Evolutionary conservation across 2,329 filamentous ascomycete species (phyloP).

Genomic region (Leptoxyphium fumago): DNA sequence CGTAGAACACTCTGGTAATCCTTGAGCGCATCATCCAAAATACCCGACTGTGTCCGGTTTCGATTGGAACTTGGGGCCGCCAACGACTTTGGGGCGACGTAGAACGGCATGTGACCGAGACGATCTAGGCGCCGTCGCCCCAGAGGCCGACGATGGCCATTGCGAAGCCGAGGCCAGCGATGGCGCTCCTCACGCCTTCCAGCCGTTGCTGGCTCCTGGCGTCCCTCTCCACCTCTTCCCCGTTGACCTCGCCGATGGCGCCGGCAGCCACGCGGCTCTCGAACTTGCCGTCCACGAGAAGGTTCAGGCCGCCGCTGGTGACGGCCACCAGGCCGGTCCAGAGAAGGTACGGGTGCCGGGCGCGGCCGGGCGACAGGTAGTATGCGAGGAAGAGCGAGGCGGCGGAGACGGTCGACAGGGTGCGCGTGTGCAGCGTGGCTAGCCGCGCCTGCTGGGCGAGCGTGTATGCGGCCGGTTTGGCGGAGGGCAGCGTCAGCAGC

Average conservation of each 20-base stretch:
- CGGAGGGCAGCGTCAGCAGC: conserved; percentile 66
- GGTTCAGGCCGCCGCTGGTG: conserved; percentile 25
- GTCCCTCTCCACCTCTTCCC: conserved; percentile 32
- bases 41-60: too few relatives aligned
- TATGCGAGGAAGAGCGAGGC: conserved; percentile 65
- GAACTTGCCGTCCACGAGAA: conserved; percentile 9
- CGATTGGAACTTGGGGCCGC: too few relatives aligned
- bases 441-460: conserved; percentile 46
- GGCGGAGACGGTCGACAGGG: conserved; percentile 54
- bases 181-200: conserved; percentile 27
- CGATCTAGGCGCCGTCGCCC: conserved; percentile 27
- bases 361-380: conserved; percentile 55
- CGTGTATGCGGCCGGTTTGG: conserved; percentile 53
- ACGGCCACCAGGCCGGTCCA: conserved; percentile 63
- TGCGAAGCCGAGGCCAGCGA: conserved; percentile 30
- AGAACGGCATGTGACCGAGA: too few relatives aligned
- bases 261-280: conserved; percentile 2
- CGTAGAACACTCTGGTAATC: too few relatives aligned
- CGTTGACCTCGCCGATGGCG: conserved; percentile 30
- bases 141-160: conserved; percentile 35
- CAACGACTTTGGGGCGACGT: too few relatives aligned
- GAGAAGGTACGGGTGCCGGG: conserved; percentile 76
- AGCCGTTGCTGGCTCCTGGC: conserved; percentile 27
- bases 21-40: too few relatives aligned
- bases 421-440: conserved; percentile 49